Base-by-base conservation (phyloP, 2,329 filamentous ascomycete species). In the Fusarium praegraminearum region DNA sequence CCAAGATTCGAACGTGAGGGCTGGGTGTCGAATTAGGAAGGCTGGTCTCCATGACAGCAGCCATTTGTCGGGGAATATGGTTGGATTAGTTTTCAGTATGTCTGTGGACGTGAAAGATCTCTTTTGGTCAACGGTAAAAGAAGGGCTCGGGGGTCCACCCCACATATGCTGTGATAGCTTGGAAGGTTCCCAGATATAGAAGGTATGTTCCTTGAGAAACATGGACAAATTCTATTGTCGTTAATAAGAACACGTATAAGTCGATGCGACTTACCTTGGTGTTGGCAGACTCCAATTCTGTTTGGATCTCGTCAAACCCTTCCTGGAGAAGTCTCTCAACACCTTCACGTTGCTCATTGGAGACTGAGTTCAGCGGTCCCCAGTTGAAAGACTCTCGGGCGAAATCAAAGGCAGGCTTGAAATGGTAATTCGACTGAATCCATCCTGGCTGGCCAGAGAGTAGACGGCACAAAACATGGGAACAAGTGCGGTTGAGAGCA, bases 321-420 rank as follows among this genome's bases (percentile, higher is more conserved):
- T 28, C 18, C 26, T 55, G 52, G 2, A 46, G 52, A 16, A 55
- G 22, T 4, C 13, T 55, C 5, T 55, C 16, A n/a, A 55, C 45
- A 9, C n/a, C 32, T 16, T 26, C 7, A 4, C 41, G 52, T 20
- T 55, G 41, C 2, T 30, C 18, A 2, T 46, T 18, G 2, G 52
- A 38, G 7, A 46, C n/a, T 1, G 52, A 22, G 28, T 30, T 30
- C 12, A 33, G n/a, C 11, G 9, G 45, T n/a, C 9, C 40, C 52
- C 52, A 55, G 7, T 55, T 55, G 24, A 55, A 55, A 1, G 52
- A 38, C 13, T 55, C 52, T 36, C 52, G 18, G 4, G 52, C 52
- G 26, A 55, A 55, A 12, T 55, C 52, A 8, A 55, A 55, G 2
- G 52, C 52, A 5, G 40, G 52, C 10, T 55, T 55, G 52, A 55